A percentile compares a stretch with the other conserved stretches of the same genome.
Evolutionary conservation across 2,329 filamentous ascomycete genomes (phyloP).

Genomic region (Monosporascus sp.): DNA sequence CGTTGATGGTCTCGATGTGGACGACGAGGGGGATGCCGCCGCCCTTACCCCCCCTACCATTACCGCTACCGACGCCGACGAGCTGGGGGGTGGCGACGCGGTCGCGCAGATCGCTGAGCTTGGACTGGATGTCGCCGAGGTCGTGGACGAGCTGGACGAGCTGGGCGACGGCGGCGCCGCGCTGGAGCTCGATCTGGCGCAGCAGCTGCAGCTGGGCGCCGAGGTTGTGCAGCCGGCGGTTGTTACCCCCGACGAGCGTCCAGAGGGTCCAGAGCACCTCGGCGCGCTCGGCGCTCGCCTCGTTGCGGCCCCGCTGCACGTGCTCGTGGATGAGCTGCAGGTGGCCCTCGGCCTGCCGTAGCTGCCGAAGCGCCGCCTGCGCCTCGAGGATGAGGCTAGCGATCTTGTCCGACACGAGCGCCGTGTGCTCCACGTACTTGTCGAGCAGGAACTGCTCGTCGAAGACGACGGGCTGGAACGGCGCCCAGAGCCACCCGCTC

Average conservation of each 20-base stretch:
- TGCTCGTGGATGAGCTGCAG: conserved; percentile 67
- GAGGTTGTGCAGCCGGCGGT: conserved; percentile 53
- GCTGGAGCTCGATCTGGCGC: conserved; percentile 59
- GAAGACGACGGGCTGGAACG: conserved; percentile 57
- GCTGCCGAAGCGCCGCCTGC: conserved; percentile 58
- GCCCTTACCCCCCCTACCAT: neutral
- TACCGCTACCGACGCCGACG: conserved; percentile 37
- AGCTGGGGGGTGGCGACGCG: conserved; percentile 63
- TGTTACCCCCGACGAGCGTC: conserved; percentile 69
- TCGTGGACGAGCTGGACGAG: conserved; percentile 67
- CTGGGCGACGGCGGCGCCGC: conserved; percentile 60
- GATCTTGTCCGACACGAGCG: conserved; percentile 66
- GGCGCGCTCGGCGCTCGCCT: conserved; percentile 53
- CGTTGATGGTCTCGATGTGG: conserved; percentile 70
- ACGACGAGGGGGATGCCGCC: conserved; percentile 59
- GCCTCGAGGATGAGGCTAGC: conserved; percentile 63
- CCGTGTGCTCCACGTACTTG: conserved; percentile 70
- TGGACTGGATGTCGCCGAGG: conserved; percentile 66
- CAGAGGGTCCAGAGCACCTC: conserved; percentile 66
- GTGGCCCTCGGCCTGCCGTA: conserved; percentile 64
- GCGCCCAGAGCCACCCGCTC: conserved; percentile 46
- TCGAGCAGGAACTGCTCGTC: conserved; percentile 61
- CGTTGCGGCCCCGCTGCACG: conserved; percentile 57
- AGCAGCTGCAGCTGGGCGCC: conserved; percentile 61
- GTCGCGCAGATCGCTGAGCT: conserved; percentile 66